Percentiles rank a stretch among this genome's conserved stretches.
Conservation (phyloP, 208 protist genomes). For the Leptomonas seymouri region DNA sequence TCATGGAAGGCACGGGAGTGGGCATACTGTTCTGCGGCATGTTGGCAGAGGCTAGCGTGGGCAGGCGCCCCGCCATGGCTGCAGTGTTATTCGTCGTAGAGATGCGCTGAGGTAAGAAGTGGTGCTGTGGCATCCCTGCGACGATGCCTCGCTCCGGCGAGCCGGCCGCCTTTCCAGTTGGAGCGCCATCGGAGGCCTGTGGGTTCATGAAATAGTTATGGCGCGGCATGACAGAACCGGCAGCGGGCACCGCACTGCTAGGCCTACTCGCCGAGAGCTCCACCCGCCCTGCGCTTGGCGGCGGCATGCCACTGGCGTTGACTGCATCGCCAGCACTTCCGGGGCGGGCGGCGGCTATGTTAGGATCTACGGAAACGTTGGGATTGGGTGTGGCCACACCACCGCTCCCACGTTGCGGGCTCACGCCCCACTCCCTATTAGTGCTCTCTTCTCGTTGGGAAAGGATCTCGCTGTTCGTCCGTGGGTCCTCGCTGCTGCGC, state of each 20-base stretch:
- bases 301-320: neutral
- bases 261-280: slow-evolving; percentile 3
- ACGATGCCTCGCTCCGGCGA: slow-evolving; percentile 15
- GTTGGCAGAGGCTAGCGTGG: neutral
- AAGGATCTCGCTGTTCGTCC: slow-evolving; percentile 15
- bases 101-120: slow-evolving; percentile 12
- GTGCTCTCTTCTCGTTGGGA: slow-evolving; percentile 26
- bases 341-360: neutral
- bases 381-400: slow-evolving; percentile 2
- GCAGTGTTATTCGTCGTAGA: slow-evolving; percentile 14
- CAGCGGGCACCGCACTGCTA: neutral
- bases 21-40: slow-evolving; percentile 10
- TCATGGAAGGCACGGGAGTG: slow-evolving; percentile 2
- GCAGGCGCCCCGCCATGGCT: slow-evolving; percentile 13
- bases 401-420: slow-evolving; percentile 4
- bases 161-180: neutral
- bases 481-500: slow-evolving; percentile 27
- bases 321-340: too few relatives aligned
- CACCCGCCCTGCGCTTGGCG: neutral
- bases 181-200: neutral
- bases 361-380: neutral
- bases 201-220: slow-evolving; percentile 22
- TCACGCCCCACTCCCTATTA: slow-evolving; percentile 15
- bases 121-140: slow-evolving; percentile 16
- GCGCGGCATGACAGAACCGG: slow-evolving; percentile 15